phyloP scores from a whole-genome alignment of 495 filamentous ascomycete genomes.

The Daldinia vernicosa region DNA sequence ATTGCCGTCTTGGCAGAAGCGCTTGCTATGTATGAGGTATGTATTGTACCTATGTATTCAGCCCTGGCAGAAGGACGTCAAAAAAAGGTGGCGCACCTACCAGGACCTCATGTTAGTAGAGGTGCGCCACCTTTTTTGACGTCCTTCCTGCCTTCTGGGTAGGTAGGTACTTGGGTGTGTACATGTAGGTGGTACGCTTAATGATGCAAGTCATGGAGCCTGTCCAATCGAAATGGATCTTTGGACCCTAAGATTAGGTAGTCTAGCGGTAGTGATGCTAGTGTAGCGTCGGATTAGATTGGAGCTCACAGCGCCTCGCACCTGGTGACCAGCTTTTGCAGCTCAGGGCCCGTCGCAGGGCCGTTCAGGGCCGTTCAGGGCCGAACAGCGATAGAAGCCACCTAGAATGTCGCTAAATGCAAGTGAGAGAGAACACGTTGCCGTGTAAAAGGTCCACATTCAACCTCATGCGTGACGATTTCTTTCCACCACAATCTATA shows the following conservation, averaged over 20 bases:
- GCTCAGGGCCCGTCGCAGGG: constrained; percentile 1
- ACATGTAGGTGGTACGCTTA: constrained; percentile 10
- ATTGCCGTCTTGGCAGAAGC: constrained; percentile 23
- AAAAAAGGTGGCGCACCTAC: too few relatives aligned
- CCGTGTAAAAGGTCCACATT: constrained; percentile 35
- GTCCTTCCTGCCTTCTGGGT: too few relatives aligned
- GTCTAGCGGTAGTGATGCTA: constrained; percentile 16
- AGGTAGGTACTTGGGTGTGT: constrained; percentile 10
- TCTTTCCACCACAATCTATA: constrained; percentile 34
- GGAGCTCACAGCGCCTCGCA: constrained; percentile 23
- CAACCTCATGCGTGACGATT: constrained; percentile 32
- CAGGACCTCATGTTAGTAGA: too few relatives aligned
- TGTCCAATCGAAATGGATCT: constrained; percentile 30
- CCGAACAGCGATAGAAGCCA: constrained; percentile 23
- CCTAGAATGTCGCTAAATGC: constrained; percentile 15
- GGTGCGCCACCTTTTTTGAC: too few relatives aligned
- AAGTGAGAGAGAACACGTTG: constrained; percentile 48
- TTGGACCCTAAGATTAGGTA: constrained; percentile 29
- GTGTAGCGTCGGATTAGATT: constrained; percentile 22
- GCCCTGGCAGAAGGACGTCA: too few relatives aligned
- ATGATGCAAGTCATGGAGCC: constrained; percentile 38
- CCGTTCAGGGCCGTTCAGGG: neutral
- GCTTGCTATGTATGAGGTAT: neutral
- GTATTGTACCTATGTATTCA: neutral
- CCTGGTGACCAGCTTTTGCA: constrained; percentile 21